phyloP scores from a whole-genome alignment of 805 yeast species.

The Wickerhamia fluorescens region DNA sequence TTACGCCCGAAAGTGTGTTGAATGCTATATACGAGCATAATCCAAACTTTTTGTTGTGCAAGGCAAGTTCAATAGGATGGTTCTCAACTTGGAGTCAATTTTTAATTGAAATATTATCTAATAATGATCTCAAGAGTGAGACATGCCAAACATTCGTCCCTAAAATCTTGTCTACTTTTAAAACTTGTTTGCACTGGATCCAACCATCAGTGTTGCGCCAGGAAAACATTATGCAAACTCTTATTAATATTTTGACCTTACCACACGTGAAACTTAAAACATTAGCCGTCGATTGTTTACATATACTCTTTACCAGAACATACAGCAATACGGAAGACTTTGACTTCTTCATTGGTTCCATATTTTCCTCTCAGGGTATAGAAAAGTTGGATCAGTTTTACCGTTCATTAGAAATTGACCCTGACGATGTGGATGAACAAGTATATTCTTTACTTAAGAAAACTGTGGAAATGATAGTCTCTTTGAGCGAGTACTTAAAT shows the following conservation, averaged over 20 bases:
- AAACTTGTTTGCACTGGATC: constrained; percentile 89
- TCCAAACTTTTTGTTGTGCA: constrained; percentile 54
- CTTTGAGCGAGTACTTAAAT: constrained; percentile 71
- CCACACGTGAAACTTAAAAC: constrained; percentile 65
- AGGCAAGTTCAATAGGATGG: constrained; percentile 81
- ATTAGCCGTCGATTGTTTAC: constrained; percentile 85
- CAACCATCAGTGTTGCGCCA: constrained; percentile 65
- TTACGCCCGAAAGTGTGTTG: constrained; percentile 63
- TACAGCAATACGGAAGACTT: constrained; percentile 65
- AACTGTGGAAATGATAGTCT: constrained; percentile 88
- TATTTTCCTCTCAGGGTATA: constrained; percentile 72
- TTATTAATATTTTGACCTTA: constrained; percentile 53
- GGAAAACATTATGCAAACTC: constrained; percentile 56
- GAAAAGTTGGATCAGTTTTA: constrained; percentile 60
- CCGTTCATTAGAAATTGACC: constrained; percentile 49
- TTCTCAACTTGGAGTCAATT: constrained; percentile 57
- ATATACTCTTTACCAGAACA: constrained; percentile 75
- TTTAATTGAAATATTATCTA: constrained; percentile 26
- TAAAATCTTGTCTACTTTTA: constrained; percentile 71
- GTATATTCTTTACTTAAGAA: constrained; percentile 79
- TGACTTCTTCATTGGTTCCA: constrained; percentile 68
- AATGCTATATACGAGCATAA: constrained; percentile 58
- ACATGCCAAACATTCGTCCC: constrained; percentile 44
- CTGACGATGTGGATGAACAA: constrained; percentile 71
- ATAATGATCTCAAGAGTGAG: constrained; percentile 19